phyloP scores from a whole-genome alignment of 2,329 filamentous ascomycete genomes.

The Sporothrix pseudoabietina region DNA sequence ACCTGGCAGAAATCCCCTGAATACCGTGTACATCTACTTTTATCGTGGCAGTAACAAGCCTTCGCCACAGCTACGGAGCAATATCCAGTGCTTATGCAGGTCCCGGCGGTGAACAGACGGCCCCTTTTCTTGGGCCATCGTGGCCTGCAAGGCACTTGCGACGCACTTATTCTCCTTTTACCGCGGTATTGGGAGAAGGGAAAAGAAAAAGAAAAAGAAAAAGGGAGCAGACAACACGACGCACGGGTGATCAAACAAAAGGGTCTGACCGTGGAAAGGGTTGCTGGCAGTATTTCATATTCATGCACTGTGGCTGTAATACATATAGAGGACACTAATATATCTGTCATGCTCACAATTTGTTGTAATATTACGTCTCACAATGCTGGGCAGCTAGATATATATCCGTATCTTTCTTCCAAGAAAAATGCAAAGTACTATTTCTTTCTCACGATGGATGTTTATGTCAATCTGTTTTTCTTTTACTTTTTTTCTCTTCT shows the following conservation, averaged over 20 bases:
- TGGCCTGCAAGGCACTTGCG: not conserved
- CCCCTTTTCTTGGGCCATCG: not conserved
- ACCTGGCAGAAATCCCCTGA: not conserved
- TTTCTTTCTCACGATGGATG: not conserved
- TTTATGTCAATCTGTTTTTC: too few species aligned
- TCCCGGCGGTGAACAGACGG: not conserved
- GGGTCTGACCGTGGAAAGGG: not conserved
- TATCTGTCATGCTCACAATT: not conserved
- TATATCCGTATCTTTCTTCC: not conserved
- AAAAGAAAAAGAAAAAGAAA: not conserved
- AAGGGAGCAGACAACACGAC: not conserved
- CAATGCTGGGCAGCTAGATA: not conserved
- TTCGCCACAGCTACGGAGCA: not conserved
- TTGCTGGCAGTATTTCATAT: not conserved
- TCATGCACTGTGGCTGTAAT: not conserved
- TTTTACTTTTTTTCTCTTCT: not conserved
- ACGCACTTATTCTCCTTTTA: not conserved
- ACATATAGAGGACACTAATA: not conserved
- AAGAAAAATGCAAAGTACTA: too few species aligned
- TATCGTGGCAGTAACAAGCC: not conserved
- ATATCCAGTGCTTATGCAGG: constrained; percentile 16
- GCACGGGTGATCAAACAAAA: not conserved
- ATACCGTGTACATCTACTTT: not conserved
- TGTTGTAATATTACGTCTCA: not conserved
- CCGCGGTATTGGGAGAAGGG: not conserved